Evolutionary conservation across 2,329 filamentous ascomycete genomes (phyloP), one percentile per base, ranked within the genome.

Genomic region (Fusarium mexicanum): DNA sequence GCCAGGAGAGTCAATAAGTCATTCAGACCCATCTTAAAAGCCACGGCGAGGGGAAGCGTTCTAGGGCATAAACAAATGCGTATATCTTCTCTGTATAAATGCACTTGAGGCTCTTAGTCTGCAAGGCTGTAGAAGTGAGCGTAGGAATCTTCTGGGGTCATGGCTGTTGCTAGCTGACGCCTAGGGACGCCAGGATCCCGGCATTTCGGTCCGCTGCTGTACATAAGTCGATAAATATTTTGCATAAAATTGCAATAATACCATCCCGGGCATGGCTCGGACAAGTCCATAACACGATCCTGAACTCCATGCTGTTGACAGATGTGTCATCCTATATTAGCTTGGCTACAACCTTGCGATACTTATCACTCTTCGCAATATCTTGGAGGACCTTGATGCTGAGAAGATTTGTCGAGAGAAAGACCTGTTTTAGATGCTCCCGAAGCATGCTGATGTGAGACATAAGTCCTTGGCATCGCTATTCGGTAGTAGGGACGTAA

Each of bases 301-400:
- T 29, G 14, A 16, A 51, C 17, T n/a, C 44, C 11, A 22, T 5
- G 8, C 24, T 24, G 3, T 14, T n/a, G 26, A 74, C 5, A 43
- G 64, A 66, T 12, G 74, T 75, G 58, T 84, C 82, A 31, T 85
- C 81, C 81, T 80, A 85, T 40, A 87, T 78, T 10, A 86, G 79
- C 62, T 86, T 84, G 8, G 54, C 69, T 13, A 86, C 75, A 3
- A 67, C 44, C 2, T 72, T 51, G 8, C 80, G 79, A 55, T 82
- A 81, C 2, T 47, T 64, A 9, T 81, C 78, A 67, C 85, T 80
- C 16, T 81, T 71, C 14, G 84, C 80, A 57, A 86, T 75, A 20
- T 78, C 76, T 6, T 79, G 76, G 29, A 84, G 79, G 9, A 83
- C 83, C 6, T 80, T 50, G 11, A 86, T 72, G 58, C 86, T 82